A percentile compares a stretch with the other conserved stretches of the same genome.
These are phyloP conservation scores for Hyaloscypha finlandica DNA, from an alignment of 495 filamentous ascomycete species.

Conservation along the genomic window DNA sequence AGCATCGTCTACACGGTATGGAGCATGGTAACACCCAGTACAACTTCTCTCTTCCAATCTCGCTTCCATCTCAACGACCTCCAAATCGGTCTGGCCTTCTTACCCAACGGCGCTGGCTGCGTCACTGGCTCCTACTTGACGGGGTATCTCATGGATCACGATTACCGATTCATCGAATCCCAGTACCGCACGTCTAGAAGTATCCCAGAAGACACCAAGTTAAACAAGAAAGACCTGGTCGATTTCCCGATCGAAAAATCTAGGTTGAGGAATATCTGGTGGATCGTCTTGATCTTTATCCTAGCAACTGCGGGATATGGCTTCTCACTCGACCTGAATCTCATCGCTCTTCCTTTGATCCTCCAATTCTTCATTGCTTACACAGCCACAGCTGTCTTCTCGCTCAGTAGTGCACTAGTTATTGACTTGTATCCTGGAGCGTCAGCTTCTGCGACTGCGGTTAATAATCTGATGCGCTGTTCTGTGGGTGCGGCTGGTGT, in stretches of 20 bases:
- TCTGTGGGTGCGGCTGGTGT: conserved; percentile 62
- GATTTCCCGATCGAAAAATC: conserved; percentile 43
- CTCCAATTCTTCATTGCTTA: conserved; percentile 38
- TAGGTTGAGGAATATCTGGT: conserved; percentile 37
- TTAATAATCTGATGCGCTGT: conserved; percentile 66
- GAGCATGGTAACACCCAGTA: conserved; percentile 58
- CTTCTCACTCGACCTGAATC: conserved; percentile 13
- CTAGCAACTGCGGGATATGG: conserved; percentile 33
- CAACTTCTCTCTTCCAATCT: conserved; percentile 54
- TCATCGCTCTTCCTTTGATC: conserved; percentile 23
- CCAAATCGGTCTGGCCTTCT: conserved; percentile 60
- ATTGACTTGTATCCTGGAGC: conserved; percentile 33
- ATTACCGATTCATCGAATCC: conserved; percentile 46
- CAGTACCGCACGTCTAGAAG: conserved; percentile 13
- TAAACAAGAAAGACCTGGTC: conserved; percentile 21
- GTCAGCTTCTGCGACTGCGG: conserved; percentile 61
- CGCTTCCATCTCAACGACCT: conserved; percentile 65
- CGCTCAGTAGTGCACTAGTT: conserved; percentile 39
- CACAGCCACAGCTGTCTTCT: conserved; percentile 35
- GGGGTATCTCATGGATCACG: conserved; percentile 58
- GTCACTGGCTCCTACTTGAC: conserved; percentile 64
- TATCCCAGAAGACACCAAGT: background rate
- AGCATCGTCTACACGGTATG: conserved; percentile 54
- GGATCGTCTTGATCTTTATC: conserved; percentile 37
- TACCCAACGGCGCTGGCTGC: conserved; percentile 65